Base-by-base conservation (phyloP, 495 filamentous ascomycete species). In the Chaetomium fimeti region DNA sequence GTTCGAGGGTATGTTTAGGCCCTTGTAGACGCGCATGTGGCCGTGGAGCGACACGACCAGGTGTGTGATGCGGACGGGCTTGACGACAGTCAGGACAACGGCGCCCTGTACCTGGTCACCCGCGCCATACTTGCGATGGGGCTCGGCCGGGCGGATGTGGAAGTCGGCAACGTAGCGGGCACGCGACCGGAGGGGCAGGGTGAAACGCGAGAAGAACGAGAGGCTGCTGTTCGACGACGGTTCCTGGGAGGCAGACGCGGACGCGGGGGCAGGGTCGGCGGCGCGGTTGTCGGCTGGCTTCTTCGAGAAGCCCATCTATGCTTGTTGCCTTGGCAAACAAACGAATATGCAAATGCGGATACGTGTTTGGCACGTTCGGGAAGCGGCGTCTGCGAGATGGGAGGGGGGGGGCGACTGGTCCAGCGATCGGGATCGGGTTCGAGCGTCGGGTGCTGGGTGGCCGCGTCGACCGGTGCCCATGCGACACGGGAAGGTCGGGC, bases 51-150 rank as follows among this genome's bases (percentile, higher is more conserved):
- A 85, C 61, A 97, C 86, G 27, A 91, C 90, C 24, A 98, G 80
- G 81, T 98, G 94, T 18, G 93, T 97, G 67, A 97, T 88, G 71
- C 91, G 86, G 61, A 94, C 75, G 27, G 92, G 87, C 64, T 92
- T 93, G 55, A 90, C 82, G 54, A 94, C 87, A 53, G 88, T 91
- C 58, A 98, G 78, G 28, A 92, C 79, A 1, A 98, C 91, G 55
- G 85, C 87, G 48, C 94, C 94, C 64, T 79, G 79, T 18, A 87
- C 83, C 63, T 83, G 73, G 51, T 87, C 85, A 42, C 83, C 84
- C 18, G 85, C 83, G 22, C 84, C 86, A 73, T 97, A 97, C 57
- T 90, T 87, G 58, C 90, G 88, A 79, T 94, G 91, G 29, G 94
- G 93, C 66, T 97, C 92, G 67, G 93, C 86, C n/a, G 85, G 81